Evolutionary conservation across 305 asterid species (phyloP), one percentile per base, ranked within the genome.

Genomic region (Nicotiana rustica): DNA sequence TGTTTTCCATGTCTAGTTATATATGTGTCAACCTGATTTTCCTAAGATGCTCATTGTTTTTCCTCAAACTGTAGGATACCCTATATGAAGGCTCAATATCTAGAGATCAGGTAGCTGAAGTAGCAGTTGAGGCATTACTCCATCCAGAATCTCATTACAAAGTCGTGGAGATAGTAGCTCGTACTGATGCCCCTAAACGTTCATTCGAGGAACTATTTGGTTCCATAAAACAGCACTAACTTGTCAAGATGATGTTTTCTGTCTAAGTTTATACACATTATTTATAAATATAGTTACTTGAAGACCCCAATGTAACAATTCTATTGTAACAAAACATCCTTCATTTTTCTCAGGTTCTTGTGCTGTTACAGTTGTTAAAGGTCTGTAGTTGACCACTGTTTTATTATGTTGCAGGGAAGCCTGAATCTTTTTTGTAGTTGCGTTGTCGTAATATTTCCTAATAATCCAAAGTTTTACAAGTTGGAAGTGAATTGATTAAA

Each of bases 71-170:
- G 6, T 81, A 96, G 99, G 99, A 96, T 88, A 96, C 97, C 2
- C 94, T 96, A 25, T 96, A 49, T 62, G 97, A 78, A 83, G 99
- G 98, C 41, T 89, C 98, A 10, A 96, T 94, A 83, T 92, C 98
- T 0, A 91, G 99, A 85, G 99, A 92, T 82, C 98, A 91, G 85
- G 99, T 94, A 44, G 99, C 99, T 38, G 95, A 92, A 86, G 97
- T 92, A 85, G 97, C 98, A 65, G 99, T 90, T 1, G 97, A 91
- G 90, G 98, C 99, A 38, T 86, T 96, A 91, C 87, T 89, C 49
- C 91, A 84, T 81, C 92, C 92, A 0, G 97, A 91, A 83, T 90
- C 99, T 59, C 69, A 83, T 79, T 94, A 91, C 93, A 94, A 96
- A 83, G 98, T 92, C 33, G 93, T 96, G 85, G 99, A 94, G 89